phyloP scores from a whole-genome alignment of 2,329 filamentous ascomycete genomes.

The Talaromyces sp. region DNA sequence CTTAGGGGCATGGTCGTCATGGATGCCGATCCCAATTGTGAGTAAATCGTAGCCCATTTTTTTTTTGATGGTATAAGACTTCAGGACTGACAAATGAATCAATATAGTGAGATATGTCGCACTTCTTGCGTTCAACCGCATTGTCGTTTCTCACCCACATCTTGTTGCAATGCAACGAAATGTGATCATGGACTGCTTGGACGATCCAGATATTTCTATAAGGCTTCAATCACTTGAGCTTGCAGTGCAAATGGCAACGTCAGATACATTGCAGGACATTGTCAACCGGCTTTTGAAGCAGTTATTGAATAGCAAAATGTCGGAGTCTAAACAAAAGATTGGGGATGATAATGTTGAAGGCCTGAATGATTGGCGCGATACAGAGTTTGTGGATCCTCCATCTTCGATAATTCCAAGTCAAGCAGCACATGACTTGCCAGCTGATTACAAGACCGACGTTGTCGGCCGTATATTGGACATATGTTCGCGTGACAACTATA shows the following conservation, averaged over 20 bases:
- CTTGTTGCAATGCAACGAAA: conserved; percentile 91
- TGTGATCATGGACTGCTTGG: conserved; percentile 93
- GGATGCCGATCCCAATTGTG: conserved; percentile 88
- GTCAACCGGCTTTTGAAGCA: conserved; percentile 86
- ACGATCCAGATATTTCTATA: conserved; percentile 94
- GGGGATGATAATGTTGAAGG: conserved; percentile 43
- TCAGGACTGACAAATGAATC: conserved; percentile 5
- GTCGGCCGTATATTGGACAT: conserved; percentile 80
- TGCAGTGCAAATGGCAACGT: conserved; percentile 88
- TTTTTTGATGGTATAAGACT: neutral
- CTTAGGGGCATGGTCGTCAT: conserved; percentile 90
- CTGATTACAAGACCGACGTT: conserved; percentile 81
- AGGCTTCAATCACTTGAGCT: conserved; percentile 87
- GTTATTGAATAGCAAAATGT: conserved; percentile 54
- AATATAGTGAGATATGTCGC: conserved; percentile 89
- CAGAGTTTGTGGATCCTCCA: conserved; percentile 54
- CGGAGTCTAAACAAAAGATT: conserved; percentile 27
- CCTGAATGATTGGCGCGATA: conserved; percentile 29
- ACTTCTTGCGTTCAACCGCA: conserved; percentile 89
- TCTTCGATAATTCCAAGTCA: conserved; percentile 38
- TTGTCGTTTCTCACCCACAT: conserved; percentile 81
- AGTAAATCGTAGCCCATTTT: conserved; percentile 38
- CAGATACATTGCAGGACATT: conserved; percentile 77
- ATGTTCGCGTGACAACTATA: conserved; percentile 86
- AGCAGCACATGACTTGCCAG: conserved; percentile 62